Evolutionary conservation across 306 rosid species (phyloP), one percentile per base, ranked within the genome.

Genomic region (Lathyrus tuberosus): DNA sequence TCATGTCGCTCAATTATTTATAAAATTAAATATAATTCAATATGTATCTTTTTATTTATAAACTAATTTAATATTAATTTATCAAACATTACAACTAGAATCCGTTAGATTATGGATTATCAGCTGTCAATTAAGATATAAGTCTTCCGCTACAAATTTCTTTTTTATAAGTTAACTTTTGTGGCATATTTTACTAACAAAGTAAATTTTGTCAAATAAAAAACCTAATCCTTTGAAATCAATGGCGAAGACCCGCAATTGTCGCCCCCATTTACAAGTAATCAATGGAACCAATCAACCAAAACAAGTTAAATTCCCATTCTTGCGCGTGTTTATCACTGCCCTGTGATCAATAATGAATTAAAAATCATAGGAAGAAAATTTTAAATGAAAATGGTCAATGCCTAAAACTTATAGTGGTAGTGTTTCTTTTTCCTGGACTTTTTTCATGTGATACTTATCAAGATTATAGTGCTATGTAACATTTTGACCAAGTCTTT

Each of bases 181-280:
- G 40, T 35, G 40, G 40, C 40, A 35, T 35, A 33, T 33, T 33
- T 33, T 35, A 35, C 40, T 35, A 35, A 35, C 15, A 3, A 10
- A 10, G n/a, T 10, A 11, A 6, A 7, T 35, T 7, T 31, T 59
- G 66, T 61, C 68, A 40, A 62, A 12, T 7, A 62, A 17, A 40
- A 62, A 61, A 79, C 89, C 83, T 71, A 79, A 80, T 47, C 77
- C 80, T 64, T 82, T 78, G 90, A 79, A 84, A 85, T 69, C 60
- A 76, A 44, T 31, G 65, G 22, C n/a, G 76, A 65, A 26, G 60
- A 69, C 76, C 82, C 88, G 86, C 61, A 79, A 83, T 83, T 76
- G 57, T n/a, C 88, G 92, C 87, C 82, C 62, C 81, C 80, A 75
- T 75, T 82, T 73, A 76, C 78, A 41, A 30, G 47, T 49, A 38